Conservation (phyloP, 2,329 filamentous ascomycete species). For the Pyrenophora seminiperda region DNA sequence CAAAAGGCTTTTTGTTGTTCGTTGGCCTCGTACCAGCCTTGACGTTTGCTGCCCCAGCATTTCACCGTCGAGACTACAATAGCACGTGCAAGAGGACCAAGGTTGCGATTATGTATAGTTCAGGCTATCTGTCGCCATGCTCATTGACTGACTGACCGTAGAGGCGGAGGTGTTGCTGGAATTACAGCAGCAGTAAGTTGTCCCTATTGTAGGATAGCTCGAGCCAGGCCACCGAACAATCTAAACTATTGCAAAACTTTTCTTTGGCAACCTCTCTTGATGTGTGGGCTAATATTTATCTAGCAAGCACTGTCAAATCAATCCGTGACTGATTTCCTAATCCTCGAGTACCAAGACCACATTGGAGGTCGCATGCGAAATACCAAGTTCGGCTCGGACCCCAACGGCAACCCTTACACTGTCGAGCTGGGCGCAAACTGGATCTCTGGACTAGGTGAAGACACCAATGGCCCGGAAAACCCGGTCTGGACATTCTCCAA, state of each 20-base stretch:
- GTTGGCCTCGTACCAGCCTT: conserved; percentile 11
- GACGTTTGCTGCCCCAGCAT: conserved; percentile 22
- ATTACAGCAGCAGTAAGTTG: conserved; percentile 63
- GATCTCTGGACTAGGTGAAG: conserved; percentile 56
- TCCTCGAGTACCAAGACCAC: conserved; percentile 66
- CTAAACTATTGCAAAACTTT: too few relatives aligned
- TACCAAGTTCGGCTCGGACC: conserved; percentile 59
- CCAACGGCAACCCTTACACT: conserved; percentile 58
- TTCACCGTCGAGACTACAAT: conserved; percentile 18
- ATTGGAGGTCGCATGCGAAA: conserved; percentile 68
- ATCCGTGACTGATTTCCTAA: conserved; percentile 67
- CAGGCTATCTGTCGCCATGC: not conserved
- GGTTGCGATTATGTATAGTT: conserved; percentile 40
- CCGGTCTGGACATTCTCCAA: conserved; percentile 67
- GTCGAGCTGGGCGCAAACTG: conserved; percentile 73
- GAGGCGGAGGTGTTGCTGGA: conserved; percentile 65
- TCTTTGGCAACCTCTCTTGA: not conserved
- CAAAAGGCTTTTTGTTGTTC: conserved; percentile 6
- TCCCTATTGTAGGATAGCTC: not conserved
- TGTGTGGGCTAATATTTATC: not conserved
- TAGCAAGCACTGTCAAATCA: conserved; percentile 65
- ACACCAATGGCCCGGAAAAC: conserved; percentile 54
- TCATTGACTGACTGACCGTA: conserved; percentile 18
- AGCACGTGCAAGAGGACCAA: conserved; percentile 40
- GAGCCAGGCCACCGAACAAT: too few relatives aligned